Conservation (phyloP, 129 eudicot species). For the Cynara cardunculus region DNA sequence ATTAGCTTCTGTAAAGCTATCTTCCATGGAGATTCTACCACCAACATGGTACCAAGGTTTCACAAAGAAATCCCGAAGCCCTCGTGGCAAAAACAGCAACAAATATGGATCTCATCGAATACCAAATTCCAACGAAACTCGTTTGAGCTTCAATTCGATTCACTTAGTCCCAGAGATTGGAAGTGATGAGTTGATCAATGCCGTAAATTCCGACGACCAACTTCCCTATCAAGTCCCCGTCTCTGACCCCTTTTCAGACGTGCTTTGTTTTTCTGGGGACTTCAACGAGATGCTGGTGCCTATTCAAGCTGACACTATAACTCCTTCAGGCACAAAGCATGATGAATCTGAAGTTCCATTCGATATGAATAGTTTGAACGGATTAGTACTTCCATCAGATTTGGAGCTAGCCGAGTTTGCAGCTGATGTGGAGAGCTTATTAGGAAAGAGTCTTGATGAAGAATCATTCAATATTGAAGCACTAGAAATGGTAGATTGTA, state of each 20-base stretch:
- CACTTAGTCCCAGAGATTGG: conserved; percentile 52
- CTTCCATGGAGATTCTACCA: background rate
- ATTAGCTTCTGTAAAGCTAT: conserved; percentile 1
- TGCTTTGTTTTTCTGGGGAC: conserved; percentile 22
- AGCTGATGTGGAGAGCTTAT: conserved; percentile 60
- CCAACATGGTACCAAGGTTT: conserved; percentile 59
- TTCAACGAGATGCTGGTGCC: conserved; percentile 19
- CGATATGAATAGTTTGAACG: conserved; percentile 18
- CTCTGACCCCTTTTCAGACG: conserved; percentile 36
- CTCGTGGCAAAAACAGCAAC: conserved; percentile 37
- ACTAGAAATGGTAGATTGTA: conserved; percentile 37
- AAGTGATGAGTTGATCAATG: conserved; percentile 28
- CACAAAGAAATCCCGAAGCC: conserved; percentile 57
- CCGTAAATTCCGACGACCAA: conserved; percentile 41
- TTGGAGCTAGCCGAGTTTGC: conserved; percentile 67
- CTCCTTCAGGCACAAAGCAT: background rate
- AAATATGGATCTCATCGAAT: conserved; percentile 16
- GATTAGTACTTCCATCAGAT: conserved; percentile 34
- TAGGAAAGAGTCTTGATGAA: conserved; percentile 52
- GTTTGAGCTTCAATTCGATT: conserved; percentile 4
- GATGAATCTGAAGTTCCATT: background rate
- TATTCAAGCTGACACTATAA: background rate
- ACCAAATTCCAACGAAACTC: background rate
- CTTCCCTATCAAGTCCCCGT: conserved; percentile 53
- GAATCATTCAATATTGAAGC: conserved; percentile 46